Base-by-base conservation (phyloP, 805 yeast genomes). In the Metschnikowia henanensis region DNA sequence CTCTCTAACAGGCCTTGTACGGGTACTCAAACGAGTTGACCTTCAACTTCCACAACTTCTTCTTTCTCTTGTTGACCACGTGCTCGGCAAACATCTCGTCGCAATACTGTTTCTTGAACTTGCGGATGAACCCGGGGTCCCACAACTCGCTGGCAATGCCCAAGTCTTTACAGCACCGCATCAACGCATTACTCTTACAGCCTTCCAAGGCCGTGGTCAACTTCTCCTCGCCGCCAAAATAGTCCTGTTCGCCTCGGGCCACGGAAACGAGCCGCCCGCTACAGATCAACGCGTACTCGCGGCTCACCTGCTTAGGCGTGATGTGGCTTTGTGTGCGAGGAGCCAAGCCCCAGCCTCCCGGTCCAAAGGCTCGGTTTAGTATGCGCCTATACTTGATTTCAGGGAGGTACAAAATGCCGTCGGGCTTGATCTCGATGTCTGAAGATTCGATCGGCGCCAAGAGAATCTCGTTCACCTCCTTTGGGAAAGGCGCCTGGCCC, bases 261-360 rank as follows among this genome's bases (percentile, higher is more conserved):
- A 94, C 84, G 49, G 92, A 81, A 2, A 94, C 96, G 39, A 94
- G 70, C 51, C 95, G 77, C 1, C 98, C 98, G 46, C 84, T 81
- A 53, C 96, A 85, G 3, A 94, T 75, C 39, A 94, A 70, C 0
- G 88, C 97, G 59, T 89, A 94, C 61, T 94, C 99, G 51, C 98
- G 76, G 9, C 96, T 88, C 25, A 94, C 82, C 38, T 81, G 75
- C 49, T 77, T 81, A 23, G 81, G 76, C 1, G 95, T 84, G 25
- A 94, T 80, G 41, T 80, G 70, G 0, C 96, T 85, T 51, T 87
- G 92, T 0, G 95, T 82, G 43, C 99, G 72, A 9, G 99, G 98
- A 0, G 95, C 96, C 43, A 94, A 71, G 0, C 98, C 98, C 99
- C 99, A 94, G 2, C 95, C 97, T 21, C 99, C 99, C 6, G 99